Base-by-base conservation (phyloP, 352 stramenopile genomes). In the Aphanomyces invadans region DNA sequence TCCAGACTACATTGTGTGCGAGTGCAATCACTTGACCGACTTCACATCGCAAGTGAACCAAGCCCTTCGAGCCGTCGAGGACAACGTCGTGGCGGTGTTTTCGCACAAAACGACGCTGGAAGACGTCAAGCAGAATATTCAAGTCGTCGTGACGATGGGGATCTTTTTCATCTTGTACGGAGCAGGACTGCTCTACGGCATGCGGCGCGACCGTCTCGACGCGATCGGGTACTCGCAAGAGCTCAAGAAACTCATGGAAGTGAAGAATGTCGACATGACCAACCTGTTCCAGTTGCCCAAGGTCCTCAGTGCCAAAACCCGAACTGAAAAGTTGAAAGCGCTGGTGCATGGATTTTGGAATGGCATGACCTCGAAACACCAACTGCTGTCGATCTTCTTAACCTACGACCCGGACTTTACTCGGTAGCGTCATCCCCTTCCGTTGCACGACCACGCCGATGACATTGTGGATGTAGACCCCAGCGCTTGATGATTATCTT, bases 361-460 rank as follows among this genome's bases (percentile, higher is more conserved):
- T 0, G 77, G 81, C 0, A 38, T 90, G 55, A 87, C 85, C 63
- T 56, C 78, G 25, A 78, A 86, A 32, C 81, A 90, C 72, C 88
- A 89, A 64, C 60, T 90, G 10, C 32, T 88, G 46, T 86, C 75
- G 4, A 88, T 88, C 33, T 69, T 78, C 12, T 90, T 89, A 68
- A 83, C 80, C 65, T 90, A 89, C 69, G 73, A 90, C 66, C 79
- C 88, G 59, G 73, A 83, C 39, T 89, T 88, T 31, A 78, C 77
- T 42, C 80, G 81, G 7, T 66, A 54, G n/a, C n/a, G n/a, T n/a
- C n/a, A n/a, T n/a, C n/a, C n/a, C n/a, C 36, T 21, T 33, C 11
- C 44, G 15, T 62, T 2, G n/a, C n/a, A n/a, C n/a, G n/a, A n/a
- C n/a, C n/a, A n/a, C n/a, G n/a, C n/a, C n/a, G n/a, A n/a, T n/a